Conservation (phyloP, 306 rosid genomes). For the Glycine latifolia region DNA sequence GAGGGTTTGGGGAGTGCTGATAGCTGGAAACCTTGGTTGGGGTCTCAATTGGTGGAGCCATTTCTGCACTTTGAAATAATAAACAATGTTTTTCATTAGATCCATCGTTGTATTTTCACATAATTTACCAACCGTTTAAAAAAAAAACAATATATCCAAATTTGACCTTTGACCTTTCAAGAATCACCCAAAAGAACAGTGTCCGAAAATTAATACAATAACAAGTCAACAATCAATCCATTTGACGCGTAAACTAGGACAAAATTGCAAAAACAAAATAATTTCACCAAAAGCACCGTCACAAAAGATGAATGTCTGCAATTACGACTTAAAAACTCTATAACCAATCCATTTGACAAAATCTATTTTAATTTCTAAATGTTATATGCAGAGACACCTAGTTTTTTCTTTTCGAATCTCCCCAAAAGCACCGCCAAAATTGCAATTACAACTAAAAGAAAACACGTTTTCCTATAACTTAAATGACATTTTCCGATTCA, state of each 20-base stretch:
- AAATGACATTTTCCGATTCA: slow-evolving; percentile 18
- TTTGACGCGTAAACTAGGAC: neutral
- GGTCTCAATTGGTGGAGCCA: slow-evolving; percentile 81
- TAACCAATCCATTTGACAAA: too few species aligned
- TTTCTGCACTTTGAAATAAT: slow-evolving; percentile 54
- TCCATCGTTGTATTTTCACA: slow-evolving; percentile 12
- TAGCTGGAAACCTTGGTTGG: slow-evolving; percentile 50
- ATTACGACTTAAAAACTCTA: slow-evolving; percentile 35
- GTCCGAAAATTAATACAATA: slow-evolving; percentile 2
- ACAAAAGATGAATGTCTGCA: neutral
- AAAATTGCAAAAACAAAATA: neutral
- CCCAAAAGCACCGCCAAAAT: neutral
- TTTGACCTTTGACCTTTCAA: slow-evolving; percentile 10
- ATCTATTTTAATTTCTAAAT: too few species aligned
- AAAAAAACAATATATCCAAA: neutral
- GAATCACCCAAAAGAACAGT: neutral
- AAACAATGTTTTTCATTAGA: slow-evolving; percentile 8
- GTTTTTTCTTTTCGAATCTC: neutral
- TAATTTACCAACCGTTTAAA: neutral
- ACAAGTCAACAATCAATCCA: slow-evolving; percentile 9
- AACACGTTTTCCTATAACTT: neutral
- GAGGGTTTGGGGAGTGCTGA: slow-evolving; percentile 60
- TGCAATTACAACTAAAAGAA: slow-evolving; percentile 21
- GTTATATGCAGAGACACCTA: too few species aligned
- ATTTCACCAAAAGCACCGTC: neutral